Base-by-base conservation (phyloP, 2,329 filamentous ascomycete species). In the Piedraia hortae region DNA sequence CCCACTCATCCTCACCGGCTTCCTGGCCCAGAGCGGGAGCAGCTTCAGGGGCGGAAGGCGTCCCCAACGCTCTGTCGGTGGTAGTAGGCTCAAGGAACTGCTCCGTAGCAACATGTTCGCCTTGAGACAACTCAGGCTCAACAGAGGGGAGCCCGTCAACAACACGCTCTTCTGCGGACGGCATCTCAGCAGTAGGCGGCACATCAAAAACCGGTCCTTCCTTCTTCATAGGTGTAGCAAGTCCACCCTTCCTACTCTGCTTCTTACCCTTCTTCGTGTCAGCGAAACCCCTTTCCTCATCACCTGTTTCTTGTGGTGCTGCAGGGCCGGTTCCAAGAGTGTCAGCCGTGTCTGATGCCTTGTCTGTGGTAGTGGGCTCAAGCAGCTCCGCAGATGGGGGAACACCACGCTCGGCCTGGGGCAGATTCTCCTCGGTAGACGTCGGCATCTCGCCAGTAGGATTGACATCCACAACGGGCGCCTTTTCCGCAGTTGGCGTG, bases 351-450 rank as follows among this genome's bases (percentile, higher is more conserved):
- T n/a, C n/a, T n/a, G n/a, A n/a, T n/a, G n/a, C n/a, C n/a, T n/a
- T n/a, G n/a, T n/a, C n/a, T n/a, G n/a, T n/a, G n/a, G n/a, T n/a
- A n/a, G n/a, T n/a, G n/a, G n/a, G n/a, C n/a, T n/a, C n/a, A n/a
- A n/a, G n/a, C n/a, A n/a, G 10, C 10, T 5, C 8, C 3, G 12
- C 6, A 13, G 10, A 3, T 8, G 6, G 11, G 4, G 12, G 8
- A 9, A 14, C 10, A 12, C 9, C 6, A n/a, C 9, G 10, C 6
- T 22, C 8, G 9, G n/a, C 4, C 9, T 10, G n/a, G 19, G 21
- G 10, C 42, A 5, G 43, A 43, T n/a, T 37, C 30, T 30, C 41
- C 27, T 6, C 41, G 35, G 19, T 43, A 39, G 25, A 43, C 45
- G 0, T 27, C 14, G 10, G 7, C 12, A 10, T 6, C 10, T 6